phyloP scores from a whole-genome alignment of 805 yeast genomes.

The Kuraishia hungarica region DNA sequence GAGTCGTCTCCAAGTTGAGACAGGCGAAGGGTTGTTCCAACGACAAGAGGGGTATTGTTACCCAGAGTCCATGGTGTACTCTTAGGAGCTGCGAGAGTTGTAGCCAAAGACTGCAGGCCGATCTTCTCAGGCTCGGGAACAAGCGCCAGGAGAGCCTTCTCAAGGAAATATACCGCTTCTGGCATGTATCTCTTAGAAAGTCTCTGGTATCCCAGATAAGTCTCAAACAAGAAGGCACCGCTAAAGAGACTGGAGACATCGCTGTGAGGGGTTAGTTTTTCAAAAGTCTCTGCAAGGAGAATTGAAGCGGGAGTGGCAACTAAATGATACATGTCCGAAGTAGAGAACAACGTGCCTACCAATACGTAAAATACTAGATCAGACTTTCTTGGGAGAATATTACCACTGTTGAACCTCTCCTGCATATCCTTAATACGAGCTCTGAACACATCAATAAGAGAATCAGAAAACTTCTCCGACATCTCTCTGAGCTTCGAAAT shows the following conservation, averaged over 20 bases:
- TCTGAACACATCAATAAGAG: constrained; percentile 57
- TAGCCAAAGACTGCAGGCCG: constrained; percentile 11
- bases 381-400: constrained; percentile 28
- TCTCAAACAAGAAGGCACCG: constrained; percentile 60
- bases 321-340: constrained; percentile 92
- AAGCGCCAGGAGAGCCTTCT: constrained; percentile 37
- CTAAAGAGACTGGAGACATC: constrained; percentile 31
- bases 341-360: constrained; percentile 76
- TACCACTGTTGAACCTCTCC: constrained; percentile 32
- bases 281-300: constrained; percentile 62
- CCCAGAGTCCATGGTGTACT: constrained; percentile 13
- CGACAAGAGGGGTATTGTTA: constrained; percentile 6
- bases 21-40: constrained; percentile 4
- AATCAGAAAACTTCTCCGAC: constrained; percentile 56
- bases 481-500: constrained; percentile 42
- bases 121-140: constrained; percentile 26
- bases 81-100: constrained; percentile 10
- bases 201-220: constrained; percentile 65
- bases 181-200: constrained; percentile 77
- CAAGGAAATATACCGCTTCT: constrained; percentile 57
- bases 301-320: constrained; percentile 80
- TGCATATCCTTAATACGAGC: constrained; percentile 47
- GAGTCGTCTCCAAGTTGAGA: neutral
- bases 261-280: constrained; percentile 27
- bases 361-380: constrained; percentile 65